These are phyloP conservation scores for Cytospora piceae DNA, from an alignment of 2,329 filamentous ascomycete species.

Conservation along the genomic window DNA sequence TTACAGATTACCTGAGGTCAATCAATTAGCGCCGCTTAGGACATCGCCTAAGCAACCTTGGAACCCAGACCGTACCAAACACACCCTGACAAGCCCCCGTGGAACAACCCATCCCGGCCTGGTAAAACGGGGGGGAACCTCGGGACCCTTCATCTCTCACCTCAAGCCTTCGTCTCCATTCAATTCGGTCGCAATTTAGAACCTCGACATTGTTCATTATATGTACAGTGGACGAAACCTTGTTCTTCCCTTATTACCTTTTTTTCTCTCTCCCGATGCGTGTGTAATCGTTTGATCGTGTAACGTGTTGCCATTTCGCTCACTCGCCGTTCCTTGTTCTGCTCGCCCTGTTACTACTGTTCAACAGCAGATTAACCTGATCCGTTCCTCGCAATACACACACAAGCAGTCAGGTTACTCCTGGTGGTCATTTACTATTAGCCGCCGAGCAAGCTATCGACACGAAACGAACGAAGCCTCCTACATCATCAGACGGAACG, in stretches of 20 bases:
- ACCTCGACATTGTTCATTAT: background rate
- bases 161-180: background rate
- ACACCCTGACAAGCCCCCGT: background rate
- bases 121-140: background rate
- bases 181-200: background rate
- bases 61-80: background rate
- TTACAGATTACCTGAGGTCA: background rate
- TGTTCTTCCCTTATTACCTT: background rate
- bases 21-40: background rate
- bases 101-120: background rate
- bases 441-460: slow-evolving; percentile 15
- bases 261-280: slow-evolving; percentile 3
- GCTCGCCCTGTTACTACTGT: background rate
- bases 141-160: slow-evolving; percentile 2
- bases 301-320: background rate
- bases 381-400: background rate
- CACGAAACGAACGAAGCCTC: slow-evolving; percentile 12
- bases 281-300: slow-evolving; percentile 15
- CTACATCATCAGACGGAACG: slow-evolving; percentile 26
- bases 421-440: slow-evolving; percentile 14
- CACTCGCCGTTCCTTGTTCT: background rate
- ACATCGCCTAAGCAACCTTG: background rate
- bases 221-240: background rate
- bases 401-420: background rate
- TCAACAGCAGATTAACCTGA: background rate